Conservation (phyloP, 805 yeast species). For the Barnettozyma siamensis region DNA sequence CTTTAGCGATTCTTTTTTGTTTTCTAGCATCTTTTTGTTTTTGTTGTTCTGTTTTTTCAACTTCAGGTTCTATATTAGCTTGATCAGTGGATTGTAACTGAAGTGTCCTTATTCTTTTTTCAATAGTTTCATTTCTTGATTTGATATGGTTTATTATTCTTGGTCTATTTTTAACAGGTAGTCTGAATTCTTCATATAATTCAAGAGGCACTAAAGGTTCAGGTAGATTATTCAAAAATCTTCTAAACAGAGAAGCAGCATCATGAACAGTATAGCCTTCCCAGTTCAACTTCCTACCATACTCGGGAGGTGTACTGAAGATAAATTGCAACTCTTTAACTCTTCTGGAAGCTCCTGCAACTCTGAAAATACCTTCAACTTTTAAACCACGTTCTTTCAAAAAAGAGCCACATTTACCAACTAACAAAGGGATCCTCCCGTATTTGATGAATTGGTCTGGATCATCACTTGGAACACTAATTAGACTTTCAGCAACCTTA, state of each 20-base stretch:
- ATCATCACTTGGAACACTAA: constrained; percentile 53
- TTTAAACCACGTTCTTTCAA: constrained; percentile 71
- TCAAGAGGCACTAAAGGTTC: constrained; percentile 86
- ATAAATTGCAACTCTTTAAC: constrained; percentile 78
- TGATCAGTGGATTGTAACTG: constrained; percentile 6
- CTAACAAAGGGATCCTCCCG: constrained; percentile 87
- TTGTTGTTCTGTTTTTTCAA: constrained; percentile 23
- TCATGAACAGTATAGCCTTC: constrained; percentile 94
- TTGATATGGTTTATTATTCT: constrained; percentile 62
- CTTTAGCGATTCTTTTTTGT: constrained; percentile 52
- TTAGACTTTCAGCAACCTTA: constrained; percentile 68
- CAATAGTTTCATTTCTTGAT: constrained; percentile 42
- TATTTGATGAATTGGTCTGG: constrained; percentile 64
- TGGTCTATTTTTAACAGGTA: constrained; percentile 61
- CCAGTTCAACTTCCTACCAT: constrained; percentile 83
- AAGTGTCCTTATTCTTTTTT: constrained; percentile 30
- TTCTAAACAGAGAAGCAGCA: constrained; percentile 84
- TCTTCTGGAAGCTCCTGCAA: constrained; percentile 87
- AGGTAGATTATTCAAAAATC: constrained; percentile 81
- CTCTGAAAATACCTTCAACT: constrained; percentile 88
- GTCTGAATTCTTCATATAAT: constrained; percentile 71
- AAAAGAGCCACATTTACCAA: constrained; percentile 92
- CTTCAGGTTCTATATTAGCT: constrained; percentile 8
- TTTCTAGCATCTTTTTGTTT: constrained; percentile 33
- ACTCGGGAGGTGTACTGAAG: constrained; percentile 84